Base-by-base conservation (phyloP, 768 basidiomycete genomes). In the Trametes gibbosa region DNA sequence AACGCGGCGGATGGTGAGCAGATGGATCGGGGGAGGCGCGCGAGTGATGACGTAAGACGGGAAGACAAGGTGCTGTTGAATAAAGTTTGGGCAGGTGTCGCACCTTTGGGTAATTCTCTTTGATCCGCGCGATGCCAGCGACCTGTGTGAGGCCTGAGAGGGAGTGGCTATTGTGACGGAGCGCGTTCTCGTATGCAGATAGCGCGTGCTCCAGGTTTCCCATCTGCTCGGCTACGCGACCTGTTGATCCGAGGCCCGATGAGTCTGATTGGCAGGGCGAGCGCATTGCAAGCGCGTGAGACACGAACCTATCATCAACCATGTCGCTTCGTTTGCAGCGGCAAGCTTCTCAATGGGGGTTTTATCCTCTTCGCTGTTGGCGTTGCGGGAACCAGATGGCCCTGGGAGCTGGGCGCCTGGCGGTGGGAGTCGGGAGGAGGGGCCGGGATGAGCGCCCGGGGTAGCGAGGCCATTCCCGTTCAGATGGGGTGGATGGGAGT, bases 91-190 rank as follows among this genome's bases (percentile, higher is more conserved):
- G 42, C 47, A 24, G 66, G 46, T 23, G 67, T 69, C 81, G 72
- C 69, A 92, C 92, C 85, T 93, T 95, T 75, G 90, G 87, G 75
- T 95, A 97, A 74, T 98, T 93, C 76, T 99, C 96, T 72, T 91
- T 93, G 80, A 94, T 92, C 79, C 96, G 88, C 74, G 92, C 94
- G 73, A 98, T 96, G 63, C 92, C 90, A 69, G 95, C 96, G 41
- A 96, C 92, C 72, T 95, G 92, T 39, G 91, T 94, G 64, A 98
- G 84, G 41, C 93, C 95, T 68, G 88, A 81, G 64, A 96, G 80
- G 68, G 92, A 95, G 74, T 85, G 83, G 68, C 95, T 89, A 69
- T 98, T 98, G 78, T 98, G 95, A 75, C 94, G 87, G 64, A 98
- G 81, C 2, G 95, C 95, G 69, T 90, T 87, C 75, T 98, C 96